Evolutionary conservation across 2,329 filamentous ascomycete species (phyloP).

Genomic region (Xylaria sp.): DNA sequence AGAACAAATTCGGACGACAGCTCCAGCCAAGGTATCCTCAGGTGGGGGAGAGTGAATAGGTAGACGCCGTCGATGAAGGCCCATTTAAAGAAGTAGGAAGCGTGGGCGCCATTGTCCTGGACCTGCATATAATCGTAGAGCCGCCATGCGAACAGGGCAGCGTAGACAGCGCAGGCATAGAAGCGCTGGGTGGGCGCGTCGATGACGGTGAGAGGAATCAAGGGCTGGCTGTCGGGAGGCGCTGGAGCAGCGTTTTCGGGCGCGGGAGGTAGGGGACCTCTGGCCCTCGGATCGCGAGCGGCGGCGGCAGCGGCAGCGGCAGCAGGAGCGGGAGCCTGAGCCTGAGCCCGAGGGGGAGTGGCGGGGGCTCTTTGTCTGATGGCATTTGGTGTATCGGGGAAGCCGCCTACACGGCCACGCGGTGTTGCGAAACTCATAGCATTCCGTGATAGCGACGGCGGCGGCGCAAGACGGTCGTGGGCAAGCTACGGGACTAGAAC

Average conservation of each 20-base stretch:
- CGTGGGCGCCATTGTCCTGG: slow-evolving; percentile 84
- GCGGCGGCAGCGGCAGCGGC: neutral
- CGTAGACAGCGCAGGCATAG: slow-evolving; percentile 84
- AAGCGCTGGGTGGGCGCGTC: slow-evolving; percentile 92
- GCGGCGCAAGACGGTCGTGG: slow-evolving; percentile 30
- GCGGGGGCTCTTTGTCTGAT: slow-evolving; percentile 49
- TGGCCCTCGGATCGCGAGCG: slow-evolving; percentile 4
- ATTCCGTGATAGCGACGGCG: slow-evolving; percentile 60
- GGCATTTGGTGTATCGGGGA: slow-evolving; percentile 76
- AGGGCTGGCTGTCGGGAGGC: slow-evolving; percentile 59
- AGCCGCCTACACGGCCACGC: slow-evolving; percentile 82
- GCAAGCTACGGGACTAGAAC: neutral
- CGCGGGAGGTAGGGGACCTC: slow-evolving; percentile 56
- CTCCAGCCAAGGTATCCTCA: slow-evolving; percentile 97
- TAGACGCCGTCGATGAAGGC: slow-evolving; percentile 85
- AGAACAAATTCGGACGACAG: slow-evolving; percentile 81
- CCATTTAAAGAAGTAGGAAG: slow-evolving; percentile 95
- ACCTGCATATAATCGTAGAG: slow-evolving; percentile 85
- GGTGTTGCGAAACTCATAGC: slow-evolving; percentile 82
- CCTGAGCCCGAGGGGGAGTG: neutral
- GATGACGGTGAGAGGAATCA: slow-evolving; percentile 83
- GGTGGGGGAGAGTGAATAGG: slow-evolving; percentile 83
- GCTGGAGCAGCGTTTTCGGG: slow-evolving; percentile 53
- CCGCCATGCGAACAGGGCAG: slow-evolving; percentile 80
- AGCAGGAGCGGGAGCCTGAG: neutral